These are phyloP conservation scores for Alternaria incomplexa DNA, from an alignment of 2,329 filamentous ascomycete genomes.

Conservation along the genomic window DNA sequence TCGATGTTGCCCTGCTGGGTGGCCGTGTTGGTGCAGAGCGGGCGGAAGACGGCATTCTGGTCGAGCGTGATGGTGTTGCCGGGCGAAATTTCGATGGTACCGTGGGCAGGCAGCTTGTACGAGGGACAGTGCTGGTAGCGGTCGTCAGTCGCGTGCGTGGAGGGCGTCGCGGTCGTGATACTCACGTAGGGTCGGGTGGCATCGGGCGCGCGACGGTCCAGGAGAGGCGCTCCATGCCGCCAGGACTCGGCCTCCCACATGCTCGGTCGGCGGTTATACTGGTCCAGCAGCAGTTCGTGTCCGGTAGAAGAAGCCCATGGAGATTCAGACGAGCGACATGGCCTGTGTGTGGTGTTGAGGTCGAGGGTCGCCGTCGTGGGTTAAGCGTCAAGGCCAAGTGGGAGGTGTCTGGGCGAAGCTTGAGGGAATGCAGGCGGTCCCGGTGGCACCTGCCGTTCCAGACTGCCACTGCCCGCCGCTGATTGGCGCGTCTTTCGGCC, in stretches of 20 bases:
- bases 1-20: conserved; percentile 46
- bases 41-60: conserved; percentile 65
- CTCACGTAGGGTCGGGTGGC: conserved; percentile 41
- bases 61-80: conserved; percentile 65
- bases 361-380: conserved; percentile 15
- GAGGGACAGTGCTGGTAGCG: conserved; percentile 62
- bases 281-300: conserved; percentile 42
- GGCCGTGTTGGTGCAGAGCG: conserved; percentile 56
- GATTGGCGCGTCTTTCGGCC: conserved; percentile 6
- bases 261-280: conserved; percentile 38
- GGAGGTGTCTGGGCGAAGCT: conserved; percentile 28
- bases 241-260: conserved; percentile 38
- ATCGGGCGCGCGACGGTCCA: conserved; percentile 31
- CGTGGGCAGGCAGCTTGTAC: conserved; percentile 66
- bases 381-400: conserved; percentile 33
- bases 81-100: conserved; percentile 60
- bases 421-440: conserved; percentile 13
- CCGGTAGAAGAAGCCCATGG: conserved; percentile 35
- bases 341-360: conserved; percentile 12
- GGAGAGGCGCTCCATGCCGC: conserved; percentile 31
- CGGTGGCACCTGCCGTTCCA: conserved; percentile 20
- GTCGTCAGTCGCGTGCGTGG: conserved; percentile 28
- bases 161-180: conserved; percentile 12
- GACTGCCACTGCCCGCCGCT: not conserved
- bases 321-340: conserved; percentile 29